Evolutionary conservation across 2,329 filamentous ascomycete species (phyloP), one percentile per base, ranked within the genome.

Genomic region (Didymella exigua): DNA sequence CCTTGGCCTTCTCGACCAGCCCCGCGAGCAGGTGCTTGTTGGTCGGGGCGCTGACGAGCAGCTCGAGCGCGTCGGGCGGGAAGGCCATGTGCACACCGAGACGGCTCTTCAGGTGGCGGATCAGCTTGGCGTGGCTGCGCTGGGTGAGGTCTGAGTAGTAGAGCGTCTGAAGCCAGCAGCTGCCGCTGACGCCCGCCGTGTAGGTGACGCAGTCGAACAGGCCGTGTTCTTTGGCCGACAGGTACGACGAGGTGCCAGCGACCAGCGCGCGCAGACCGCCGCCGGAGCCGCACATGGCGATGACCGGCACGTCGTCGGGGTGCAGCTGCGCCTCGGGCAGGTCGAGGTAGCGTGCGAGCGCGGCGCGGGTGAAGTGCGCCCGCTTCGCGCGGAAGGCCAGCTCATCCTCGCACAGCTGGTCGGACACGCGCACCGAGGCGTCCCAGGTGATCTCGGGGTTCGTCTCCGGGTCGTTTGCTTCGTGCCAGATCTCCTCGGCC

Each of bases 161-260:
- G 4, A 99, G 81, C 0, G 90, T 82, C 73, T 98, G 93, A 5
- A 98, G 82, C 95, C 95, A 99, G 74, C 95, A 98, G 60, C 90
- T 96, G 0, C 95, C 95, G 70, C 92, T 97, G 43, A 99, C 95
- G 1, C 95, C 95, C 5, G 93, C 91, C 0, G 92, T 96, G 69
- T 99, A 99, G 1, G 93, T 98, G 10, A 91, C 84, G 71, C 95
- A 98, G 75, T 97, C 93, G 72, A 96, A 96, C 0, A 99, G 79
- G 0, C 95, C 95, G 53, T 90, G 89, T 71, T 97, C 89, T 56
- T 91, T 86, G 0, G 91, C 84, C 3, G 92, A 93, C 9, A 95
- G 80, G 58, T 96, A 88, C 0, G 93, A 97, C 0, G 93, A 93
- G 0, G 92, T 88, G 3, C 93, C 93, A 2, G 95, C 93, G 16